These are phyloP conservation scores for Spergularia azorica DNA, from an alignment of 179 eudicot species.

Conservation along the genomic window DNA sequence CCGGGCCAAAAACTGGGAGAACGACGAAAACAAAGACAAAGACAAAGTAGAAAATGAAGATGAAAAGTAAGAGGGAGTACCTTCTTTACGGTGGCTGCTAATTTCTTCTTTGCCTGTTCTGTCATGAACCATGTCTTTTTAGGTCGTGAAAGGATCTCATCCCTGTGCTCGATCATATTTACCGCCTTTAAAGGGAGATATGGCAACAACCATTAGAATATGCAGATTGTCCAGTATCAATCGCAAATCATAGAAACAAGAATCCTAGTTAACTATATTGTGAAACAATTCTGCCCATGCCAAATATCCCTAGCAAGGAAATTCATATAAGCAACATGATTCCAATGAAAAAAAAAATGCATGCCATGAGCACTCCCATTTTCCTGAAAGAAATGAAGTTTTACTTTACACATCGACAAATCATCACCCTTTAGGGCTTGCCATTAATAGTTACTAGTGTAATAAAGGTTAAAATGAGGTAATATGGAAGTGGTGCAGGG, in stretches of 20 bases:
- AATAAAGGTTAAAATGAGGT: too few species aligned
- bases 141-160: slow-evolving; percentile 90
- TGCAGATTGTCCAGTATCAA: not conserved
- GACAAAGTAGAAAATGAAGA: not conserved
- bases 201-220: not conserved
- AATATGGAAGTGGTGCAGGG: too few species aligned
- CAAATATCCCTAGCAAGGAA: not conserved
- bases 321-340: not conserved
- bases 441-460: too few species aligned
- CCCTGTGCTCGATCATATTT: slow-evolving; percentile 83
- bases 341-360: not conserved
- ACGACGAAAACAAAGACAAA: too few species aligned
- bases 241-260: not conserved
- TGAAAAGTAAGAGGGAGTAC: slow-evolving; percentile 31
- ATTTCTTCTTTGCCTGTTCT: slow-evolving; percentile 80
- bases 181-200: slow-evolving; percentile 60
- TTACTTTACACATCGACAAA: not conserved
- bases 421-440: not conserved
- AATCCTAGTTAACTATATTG: not conserved
- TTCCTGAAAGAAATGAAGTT: not conserved
- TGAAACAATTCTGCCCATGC: not conserved
- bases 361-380: slow-evolving; percentile 4
- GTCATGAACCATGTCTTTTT: slow-evolving; percentile 92
- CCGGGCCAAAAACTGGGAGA: too few species aligned
- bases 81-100: slow-evolving; percentile 62